Percentiles rank a stretch among this genome's conserved stretches.
These are phyloP conservation scores for Pseudofabraea citricarpa DNA, from an alignment of 2,329 filamentous ascomycete species.

Conservation along the genomic window DNA sequence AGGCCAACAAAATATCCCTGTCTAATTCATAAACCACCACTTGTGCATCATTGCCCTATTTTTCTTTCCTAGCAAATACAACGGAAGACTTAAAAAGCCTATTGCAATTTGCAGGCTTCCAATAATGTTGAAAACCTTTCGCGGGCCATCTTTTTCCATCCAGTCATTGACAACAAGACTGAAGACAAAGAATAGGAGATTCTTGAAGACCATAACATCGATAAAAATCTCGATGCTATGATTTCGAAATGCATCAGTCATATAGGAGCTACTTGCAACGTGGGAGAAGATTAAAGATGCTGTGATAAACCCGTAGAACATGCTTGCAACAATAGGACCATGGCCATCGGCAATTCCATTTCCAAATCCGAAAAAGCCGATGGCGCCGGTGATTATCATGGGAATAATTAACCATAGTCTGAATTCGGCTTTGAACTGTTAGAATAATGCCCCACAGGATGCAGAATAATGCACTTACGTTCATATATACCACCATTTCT, in stretches of 20 bases:
- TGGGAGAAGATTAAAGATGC: neutral
- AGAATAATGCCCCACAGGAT: too few species aligned
- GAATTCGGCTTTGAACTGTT: too few species aligned
- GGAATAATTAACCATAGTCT: constrained; percentile 21
- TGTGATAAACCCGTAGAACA: neutral
- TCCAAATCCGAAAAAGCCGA: constrained; percentile 22
- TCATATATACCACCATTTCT: constrained; percentile 3
- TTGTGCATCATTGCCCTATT: neutral
- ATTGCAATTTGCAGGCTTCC: neutral
- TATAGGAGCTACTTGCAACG: constrained; percentile 2
- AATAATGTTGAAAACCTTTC: neutral
- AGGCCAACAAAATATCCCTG: too few species aligned
- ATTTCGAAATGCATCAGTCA: constrained; percentile 30
- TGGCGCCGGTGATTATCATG: constrained; percentile 19
- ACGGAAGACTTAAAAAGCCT: neutral
- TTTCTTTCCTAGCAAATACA: neutral
- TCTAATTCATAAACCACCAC: too few species aligned
- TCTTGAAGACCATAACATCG: constrained; percentile 36
- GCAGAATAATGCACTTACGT: too few species aligned
- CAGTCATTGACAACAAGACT: constrained; percentile 3
- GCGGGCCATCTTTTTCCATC: neutral
- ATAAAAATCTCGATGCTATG: constrained; percentile 38
- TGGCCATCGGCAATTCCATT: neutral
- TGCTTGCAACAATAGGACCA: neutral
- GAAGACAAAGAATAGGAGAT: constrained; percentile 35